Conservation (phyloP, 2,329 filamentous ascomycete genomes). For the Cercospora sojina region DNA sequence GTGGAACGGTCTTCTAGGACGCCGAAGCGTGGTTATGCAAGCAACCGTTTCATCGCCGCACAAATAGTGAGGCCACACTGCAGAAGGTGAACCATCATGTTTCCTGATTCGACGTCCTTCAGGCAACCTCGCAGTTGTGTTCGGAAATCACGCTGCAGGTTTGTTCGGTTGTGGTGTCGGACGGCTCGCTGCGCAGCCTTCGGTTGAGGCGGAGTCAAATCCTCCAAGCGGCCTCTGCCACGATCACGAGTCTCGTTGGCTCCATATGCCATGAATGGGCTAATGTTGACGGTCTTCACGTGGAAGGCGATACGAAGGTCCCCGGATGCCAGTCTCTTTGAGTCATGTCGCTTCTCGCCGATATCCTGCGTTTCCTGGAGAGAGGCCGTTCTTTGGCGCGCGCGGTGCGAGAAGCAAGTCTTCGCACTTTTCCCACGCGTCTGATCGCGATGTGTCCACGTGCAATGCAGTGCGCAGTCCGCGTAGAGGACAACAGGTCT, state of each 20-base stretch:
- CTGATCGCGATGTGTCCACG: not conserved
- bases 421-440: not conserved
- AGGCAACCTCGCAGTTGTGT: slow-evolving; percentile 5
- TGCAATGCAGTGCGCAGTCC: not conserved
- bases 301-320: not conserved
- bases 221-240: slow-evolving; percentile 12
- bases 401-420: not conserved
- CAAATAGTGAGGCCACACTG: not conserved
- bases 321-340: not conserved
- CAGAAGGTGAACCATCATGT: not conserved
- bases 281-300: not conserved
- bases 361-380: not conserved
- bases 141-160: not conserved
- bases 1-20: not conserved
- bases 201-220: slow-evolving; percentile 9
- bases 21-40: not conserved
- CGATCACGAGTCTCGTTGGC: not conserved
- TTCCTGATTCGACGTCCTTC: not conserved
- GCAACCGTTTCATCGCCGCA: not conserved
- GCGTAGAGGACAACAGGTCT: not conserved
- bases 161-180: not conserved
- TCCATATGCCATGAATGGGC: not conserved
- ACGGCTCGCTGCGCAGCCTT: slow-evolving; percentile 2
- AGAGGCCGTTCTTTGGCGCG: not conserved
- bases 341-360: slow-evolving; percentile 7